These are phyloP conservation scores for Wickerhamiella kurtzmanii DNA, from an alignment of 805 yeast genomes.

Conservation along the genomic window DNA sequence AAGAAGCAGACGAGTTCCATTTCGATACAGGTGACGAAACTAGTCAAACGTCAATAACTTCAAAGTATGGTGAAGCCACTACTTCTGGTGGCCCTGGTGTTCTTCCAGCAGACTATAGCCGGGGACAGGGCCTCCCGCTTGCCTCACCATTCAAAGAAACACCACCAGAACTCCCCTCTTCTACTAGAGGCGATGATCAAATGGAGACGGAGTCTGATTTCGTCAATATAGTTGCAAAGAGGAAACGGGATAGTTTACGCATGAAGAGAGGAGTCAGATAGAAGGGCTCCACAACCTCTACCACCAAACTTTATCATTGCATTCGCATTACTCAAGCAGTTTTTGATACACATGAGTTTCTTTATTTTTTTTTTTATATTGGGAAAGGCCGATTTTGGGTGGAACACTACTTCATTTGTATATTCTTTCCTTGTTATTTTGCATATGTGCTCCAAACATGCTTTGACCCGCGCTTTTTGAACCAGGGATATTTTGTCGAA, in stretches of 20 bases:
- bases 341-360: neutral
- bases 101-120: neutral
- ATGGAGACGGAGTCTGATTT: constrained; percentile 14
- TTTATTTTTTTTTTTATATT: neutral
- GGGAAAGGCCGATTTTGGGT: no score
- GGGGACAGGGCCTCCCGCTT: constrained; percentile 8
- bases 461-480: no score
- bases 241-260: constrained; percentile 41
- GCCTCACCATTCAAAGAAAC: constrained; percentile 24
- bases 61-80: constrained; percentile 1
- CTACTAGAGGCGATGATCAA: neutral
- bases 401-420: no score
- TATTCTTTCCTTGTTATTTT: no score
- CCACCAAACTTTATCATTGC: neutral
- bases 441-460: no score
- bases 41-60: neutral
- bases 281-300: neutral
- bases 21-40: constrained; percentile 5
- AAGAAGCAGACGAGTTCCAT: constrained; percentile 1
- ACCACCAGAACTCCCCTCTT: neutral
- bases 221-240: constrained; percentile 35
- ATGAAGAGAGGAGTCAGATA: constrained; percentile 30
- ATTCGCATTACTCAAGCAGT: neutral
- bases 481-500: no score
- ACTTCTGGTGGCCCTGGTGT: neutral